These are phyloP conservation scores for Tylopilus subfusipes DNA, from an alignment of 768 basidiomycete genomes.

Conservation along the genomic window DNA sequence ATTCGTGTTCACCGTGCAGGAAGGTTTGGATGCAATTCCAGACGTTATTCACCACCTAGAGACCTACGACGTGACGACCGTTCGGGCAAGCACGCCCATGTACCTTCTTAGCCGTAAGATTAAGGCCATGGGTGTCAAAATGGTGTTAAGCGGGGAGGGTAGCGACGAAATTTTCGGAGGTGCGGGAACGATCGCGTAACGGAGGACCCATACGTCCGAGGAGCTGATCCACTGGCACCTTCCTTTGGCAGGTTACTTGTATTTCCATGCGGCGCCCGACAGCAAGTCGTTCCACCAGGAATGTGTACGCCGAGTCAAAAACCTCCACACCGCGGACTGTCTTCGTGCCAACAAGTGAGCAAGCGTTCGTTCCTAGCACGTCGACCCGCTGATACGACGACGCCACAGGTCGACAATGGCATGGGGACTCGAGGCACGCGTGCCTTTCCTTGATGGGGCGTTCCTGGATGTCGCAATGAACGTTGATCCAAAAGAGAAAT, in stretches of 20 bases:
- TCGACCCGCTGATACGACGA: conserved; percentile 2
- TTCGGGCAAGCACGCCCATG: conserved; percentile 97
- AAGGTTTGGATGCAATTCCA: conserved; percentile 94
- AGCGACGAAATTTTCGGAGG: conserved; percentile 98
- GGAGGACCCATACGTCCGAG: background rate
- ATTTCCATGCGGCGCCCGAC: conserved; percentile 98
- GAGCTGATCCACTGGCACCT: conserved; percentile 9
- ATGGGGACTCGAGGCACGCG: conserved; percentile 98
- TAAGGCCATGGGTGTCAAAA: conserved; percentile 99
- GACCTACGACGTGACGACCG: conserved; percentile 98
- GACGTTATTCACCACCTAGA: conserved; percentile 98
- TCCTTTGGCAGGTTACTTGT: conserved; percentile 74
- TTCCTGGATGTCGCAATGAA: conserved; percentile 96
- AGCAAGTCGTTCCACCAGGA: conserved; percentile 90
- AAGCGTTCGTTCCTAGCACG: background rate
- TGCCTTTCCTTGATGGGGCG: conserved; percentile 96
- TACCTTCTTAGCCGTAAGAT: conserved; percentile 97
- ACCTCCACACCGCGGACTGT: conserved; percentile 96
- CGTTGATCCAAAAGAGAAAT: conserved; percentile 81
- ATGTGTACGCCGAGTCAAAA: conserved; percentile 91
- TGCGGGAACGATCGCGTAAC: conserved; percentile 30
- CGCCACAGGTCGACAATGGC: conserved; percentile 89
- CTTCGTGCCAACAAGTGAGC: conserved; percentile 94
- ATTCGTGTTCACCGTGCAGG: conserved; percentile 97
- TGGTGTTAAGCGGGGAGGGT: conserved; percentile 97